These are phyloP conservation scores for Chrysanthemum lavandulifolium DNA, from an alignment of 129 eudicot genomes.

Conservation along the genomic window DNA sequence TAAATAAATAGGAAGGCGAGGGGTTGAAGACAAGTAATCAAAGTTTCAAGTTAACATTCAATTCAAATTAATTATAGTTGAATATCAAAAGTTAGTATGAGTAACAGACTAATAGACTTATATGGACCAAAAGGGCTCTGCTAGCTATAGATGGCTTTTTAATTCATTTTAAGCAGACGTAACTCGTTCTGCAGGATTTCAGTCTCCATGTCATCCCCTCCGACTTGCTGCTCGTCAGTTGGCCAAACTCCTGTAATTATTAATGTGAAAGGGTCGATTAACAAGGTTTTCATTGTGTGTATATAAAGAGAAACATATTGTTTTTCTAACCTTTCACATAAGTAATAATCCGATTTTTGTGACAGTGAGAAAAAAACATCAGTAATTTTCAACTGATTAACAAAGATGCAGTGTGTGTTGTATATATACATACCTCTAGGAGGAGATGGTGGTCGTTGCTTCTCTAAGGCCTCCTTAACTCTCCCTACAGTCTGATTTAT, in stretches of 20 bases:
- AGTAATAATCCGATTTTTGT: background rate
- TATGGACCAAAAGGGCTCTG: constrained; percentile 1
- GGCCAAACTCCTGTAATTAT: background rate
- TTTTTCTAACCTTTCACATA: background rate
- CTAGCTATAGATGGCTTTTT: background rate
- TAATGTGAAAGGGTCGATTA: background rate
- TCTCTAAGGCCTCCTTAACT: background rate
- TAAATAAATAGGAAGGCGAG: too few species aligned
- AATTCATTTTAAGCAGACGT: background rate
- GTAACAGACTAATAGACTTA: background rate
- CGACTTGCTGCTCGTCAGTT: background rate
- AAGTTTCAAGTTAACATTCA: too few species aligned
- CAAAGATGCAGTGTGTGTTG: background rate
- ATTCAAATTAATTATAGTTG: background rate
- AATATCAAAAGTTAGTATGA: background rate
- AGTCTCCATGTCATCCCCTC: background rate
- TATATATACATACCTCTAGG: background rate
- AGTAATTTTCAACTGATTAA: background rate
- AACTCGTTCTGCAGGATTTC: constrained; percentile 1
- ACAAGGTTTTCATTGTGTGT: background rate
- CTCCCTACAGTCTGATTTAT: background rate
- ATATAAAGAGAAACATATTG: background rate
- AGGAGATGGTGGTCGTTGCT: background rate
- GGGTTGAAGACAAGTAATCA: too few species aligned
- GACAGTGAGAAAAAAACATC: background rate